These are phyloP conservation scores for Drosera spatulata DNA, from an alignment of 179 eudicot species.

Conservation along the genomic window DNA sequence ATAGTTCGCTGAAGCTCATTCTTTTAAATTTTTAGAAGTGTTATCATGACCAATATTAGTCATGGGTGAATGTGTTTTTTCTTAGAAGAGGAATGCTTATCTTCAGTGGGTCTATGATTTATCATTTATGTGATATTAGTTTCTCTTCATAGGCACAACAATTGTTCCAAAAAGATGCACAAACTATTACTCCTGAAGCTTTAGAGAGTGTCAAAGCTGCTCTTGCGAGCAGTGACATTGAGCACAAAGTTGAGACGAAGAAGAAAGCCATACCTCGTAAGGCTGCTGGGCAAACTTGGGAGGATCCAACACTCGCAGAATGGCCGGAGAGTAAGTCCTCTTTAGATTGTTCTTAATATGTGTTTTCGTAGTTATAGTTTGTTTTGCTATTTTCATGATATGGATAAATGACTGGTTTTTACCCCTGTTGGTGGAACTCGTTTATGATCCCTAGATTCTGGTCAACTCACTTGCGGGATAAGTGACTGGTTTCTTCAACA, in stretches of 20 bases:
- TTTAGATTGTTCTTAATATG: not conserved
- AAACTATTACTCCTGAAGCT: slow-evolving; percentile 90
- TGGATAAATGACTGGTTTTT: too few relatives aligned
- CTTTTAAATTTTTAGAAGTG: too few relatives aligned
- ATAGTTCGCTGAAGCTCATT: too few relatives aligned
- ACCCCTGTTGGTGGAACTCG: too few relatives aligned
- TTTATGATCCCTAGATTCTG: too few relatives aligned
- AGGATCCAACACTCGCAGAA: slow-evolving; percentile 97
- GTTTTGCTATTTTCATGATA: too few relatives aligned
- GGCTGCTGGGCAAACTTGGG: slow-evolving; percentile 96
- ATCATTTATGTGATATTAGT: not conserved
- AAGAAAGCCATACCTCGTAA: slow-evolving; percentile 92
- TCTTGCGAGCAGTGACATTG: slow-evolving; percentile 85
- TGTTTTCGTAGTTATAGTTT: too few relatives aligned
- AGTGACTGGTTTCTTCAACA: too few relatives aligned
- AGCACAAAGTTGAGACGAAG: slow-evolving; percentile 85
- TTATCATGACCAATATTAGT: too few relatives aligned
- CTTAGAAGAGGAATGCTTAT: not conserved
- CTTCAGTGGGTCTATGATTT: not conserved
- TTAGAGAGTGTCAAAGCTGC: slow-evolving; percentile 97
- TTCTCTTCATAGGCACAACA: slow-evolving; percentile 64
- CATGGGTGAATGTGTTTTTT: too few relatives aligned
- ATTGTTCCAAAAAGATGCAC: slow-evolving; percentile 88
- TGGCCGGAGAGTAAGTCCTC: slow-evolving; percentile 90
- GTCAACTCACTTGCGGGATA: too few relatives aligned